Evolutionary conservation across 495 filamentous ascomycete genomes (phyloP).

Genomic region (Articulospora tetracladia): DNA sequence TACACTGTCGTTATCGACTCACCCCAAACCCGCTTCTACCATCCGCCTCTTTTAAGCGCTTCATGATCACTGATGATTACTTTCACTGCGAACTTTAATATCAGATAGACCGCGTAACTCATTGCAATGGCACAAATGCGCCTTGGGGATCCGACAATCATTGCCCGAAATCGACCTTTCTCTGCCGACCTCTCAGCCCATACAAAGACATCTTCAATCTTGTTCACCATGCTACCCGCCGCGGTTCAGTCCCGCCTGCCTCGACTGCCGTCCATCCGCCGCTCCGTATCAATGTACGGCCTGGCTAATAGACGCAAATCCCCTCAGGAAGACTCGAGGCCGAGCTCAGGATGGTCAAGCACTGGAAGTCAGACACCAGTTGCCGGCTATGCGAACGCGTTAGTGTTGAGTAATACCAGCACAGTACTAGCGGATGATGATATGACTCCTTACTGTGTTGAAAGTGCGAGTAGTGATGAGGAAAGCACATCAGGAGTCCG

Average conservation of each 20-base stretch:
- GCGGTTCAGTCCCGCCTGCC: constrained; percentile 21
- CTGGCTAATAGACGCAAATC: constrained; percentile 2
- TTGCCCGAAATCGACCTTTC: constrained; percentile 2
- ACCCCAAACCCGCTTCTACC: neutral
- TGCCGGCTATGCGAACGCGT: constrained; percentile 10
- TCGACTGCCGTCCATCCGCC: constrained; percentile 21
- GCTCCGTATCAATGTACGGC: constrained; percentile 19
- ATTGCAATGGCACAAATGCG: constrained; percentile 2
- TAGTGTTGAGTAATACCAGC: constrained; percentile 12
- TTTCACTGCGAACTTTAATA: neutral
- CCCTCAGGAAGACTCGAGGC: neutral
- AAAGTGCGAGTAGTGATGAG: constrained; percentile 12
- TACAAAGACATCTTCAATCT: constrained; percentile 16
- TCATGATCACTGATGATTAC: neutral
- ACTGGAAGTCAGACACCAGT: constrained; percentile 16
- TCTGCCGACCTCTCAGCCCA: constrained; percentile 8
- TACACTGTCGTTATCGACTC: neutral
- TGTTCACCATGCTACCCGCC: constrained; percentile 23
- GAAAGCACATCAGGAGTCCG: neutral
- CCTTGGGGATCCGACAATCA: neutral
- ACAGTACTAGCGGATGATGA: neutral
- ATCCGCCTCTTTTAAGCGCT: neutral
- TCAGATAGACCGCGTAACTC: neutral
- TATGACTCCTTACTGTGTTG: constrained; percentile 3
- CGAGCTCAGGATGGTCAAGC: neutral